These are phyloP conservation scores for Malassezia globosa DNA, from an alignment of 1,284 basidiomycete species.

Conservation along the genomic window DNA sequence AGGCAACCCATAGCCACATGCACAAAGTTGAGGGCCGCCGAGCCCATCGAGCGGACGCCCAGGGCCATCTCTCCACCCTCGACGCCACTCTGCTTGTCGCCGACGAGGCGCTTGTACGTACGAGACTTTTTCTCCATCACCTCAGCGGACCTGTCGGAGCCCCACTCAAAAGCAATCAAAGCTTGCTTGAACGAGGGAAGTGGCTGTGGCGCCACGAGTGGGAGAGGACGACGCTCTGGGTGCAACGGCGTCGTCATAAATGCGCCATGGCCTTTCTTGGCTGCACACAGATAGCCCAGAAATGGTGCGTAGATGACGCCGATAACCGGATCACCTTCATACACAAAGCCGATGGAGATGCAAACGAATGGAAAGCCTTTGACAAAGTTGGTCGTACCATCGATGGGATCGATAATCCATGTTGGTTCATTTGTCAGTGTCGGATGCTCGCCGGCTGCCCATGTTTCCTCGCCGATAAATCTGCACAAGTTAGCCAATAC, in stretches of 20 bases:
- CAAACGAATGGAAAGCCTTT: conserved; percentile 66
- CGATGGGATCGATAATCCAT: conserved; percentile 76
- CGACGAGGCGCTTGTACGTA: conserved; percentile 67
- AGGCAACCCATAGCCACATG: conserved; percentile 34
- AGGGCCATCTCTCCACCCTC: conserved; percentile 69
- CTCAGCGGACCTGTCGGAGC: conserved; percentile 61
- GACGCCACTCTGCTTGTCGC: conserved; percentile 56
- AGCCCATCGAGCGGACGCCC: conserved; percentile 29
- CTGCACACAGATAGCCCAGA: conserved; percentile 66
- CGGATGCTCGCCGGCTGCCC: conserved; percentile 61
- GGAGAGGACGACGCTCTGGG: conserved; percentile 53
- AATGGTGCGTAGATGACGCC: conserved; percentile 65
- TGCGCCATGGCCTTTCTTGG: conserved; percentile 65
- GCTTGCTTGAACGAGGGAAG: conserved; percentile 69
- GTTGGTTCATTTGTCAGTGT: conserved; percentile 74
- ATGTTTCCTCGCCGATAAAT: conserved; percentile 83
- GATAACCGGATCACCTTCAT: conserved; percentile 65
- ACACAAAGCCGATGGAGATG: conserved; percentile 81
- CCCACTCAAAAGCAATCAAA: conserved; percentile 81
- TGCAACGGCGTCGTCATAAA: conserved; percentile 52
- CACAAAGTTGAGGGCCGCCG: conserved; percentile 39
- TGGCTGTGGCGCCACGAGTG: conserved; percentile 57
- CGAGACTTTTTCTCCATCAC: conserved; percentile 55
- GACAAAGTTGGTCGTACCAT: conserved; percentile 89
- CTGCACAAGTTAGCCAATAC: neutral